phyloP scores from a whole-genome alignment of 164 flowering plant species.

The Piper betle region DNA sequence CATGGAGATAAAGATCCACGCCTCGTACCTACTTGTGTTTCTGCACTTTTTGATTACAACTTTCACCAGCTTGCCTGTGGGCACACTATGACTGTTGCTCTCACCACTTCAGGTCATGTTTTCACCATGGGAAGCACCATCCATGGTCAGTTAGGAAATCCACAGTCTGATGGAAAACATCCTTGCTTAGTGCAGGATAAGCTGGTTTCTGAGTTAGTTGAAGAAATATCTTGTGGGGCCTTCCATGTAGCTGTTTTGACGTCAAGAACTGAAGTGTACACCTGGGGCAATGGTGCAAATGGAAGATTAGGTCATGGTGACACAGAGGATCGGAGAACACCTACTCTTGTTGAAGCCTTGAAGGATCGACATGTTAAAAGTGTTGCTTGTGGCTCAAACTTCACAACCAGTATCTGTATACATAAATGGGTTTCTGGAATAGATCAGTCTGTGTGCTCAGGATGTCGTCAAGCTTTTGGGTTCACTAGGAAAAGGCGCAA shows the following conservation, averaged over 20 bases:
- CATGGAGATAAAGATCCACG: slow-evolving; percentile 61
- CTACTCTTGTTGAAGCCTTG: slow-evolving; percentile 41
- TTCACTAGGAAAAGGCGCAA: slow-evolving; percentile 32
- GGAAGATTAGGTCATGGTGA: slow-evolving; percentile 1
- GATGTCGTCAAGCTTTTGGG: slow-evolving; percentile 45
- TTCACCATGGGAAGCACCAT: slow-evolving; percentile 57
- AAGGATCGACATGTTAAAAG: slow-evolving; percentile 38
- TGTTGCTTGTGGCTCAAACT: slow-evolving; percentile 46
- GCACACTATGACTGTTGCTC: slow-evolving; percentile 50
- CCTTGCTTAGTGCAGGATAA: slow-evolving; percentile 65
- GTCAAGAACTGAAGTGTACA: too few species aligned
- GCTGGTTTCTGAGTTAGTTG: slow-evolving; percentile 59
- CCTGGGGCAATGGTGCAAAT: too few species aligned
- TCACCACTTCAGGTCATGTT: slow-evolving; percentile 73
- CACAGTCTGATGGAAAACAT: slow-evolving; percentile 39
- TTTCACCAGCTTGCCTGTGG: slow-evolving; percentile 79
- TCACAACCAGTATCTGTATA: slow-evolving; percentile 39
- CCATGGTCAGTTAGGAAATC: slow-evolving; percentile 71
- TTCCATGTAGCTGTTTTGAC: slow-evolving; percentile 45
- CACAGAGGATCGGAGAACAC: slow-evolving; percentile 34
- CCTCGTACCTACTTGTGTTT: slow-evolving; percentile 53
- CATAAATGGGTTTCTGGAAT: slow-evolving; percentile 47
- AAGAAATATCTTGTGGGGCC: slow-evolving; percentile 67
- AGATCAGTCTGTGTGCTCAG: slow-evolving; percentile 45
- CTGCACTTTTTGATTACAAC: slow-evolving; percentile 50